Percentiles rank a stretch among this genome's conserved stretches.
Evolutionary conservation across 2,329 filamentous ascomycete genomes (phyloP).

Genomic region (Erysiphe pulchra): DNA sequence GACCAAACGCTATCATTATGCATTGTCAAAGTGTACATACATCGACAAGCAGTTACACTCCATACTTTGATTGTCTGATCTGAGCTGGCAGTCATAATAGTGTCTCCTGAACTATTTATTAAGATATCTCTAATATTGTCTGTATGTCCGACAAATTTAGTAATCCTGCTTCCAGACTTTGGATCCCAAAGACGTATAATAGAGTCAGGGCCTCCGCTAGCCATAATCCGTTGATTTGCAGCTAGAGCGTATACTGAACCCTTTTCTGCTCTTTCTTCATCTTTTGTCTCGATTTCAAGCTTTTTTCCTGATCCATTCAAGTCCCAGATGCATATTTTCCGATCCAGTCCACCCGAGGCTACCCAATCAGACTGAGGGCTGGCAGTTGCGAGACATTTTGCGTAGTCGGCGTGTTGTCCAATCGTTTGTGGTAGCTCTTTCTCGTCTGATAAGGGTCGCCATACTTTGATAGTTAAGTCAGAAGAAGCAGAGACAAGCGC

Average conservation of each 20-base stretch:
- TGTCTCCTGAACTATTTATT: constrained; percentile 69
- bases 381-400: constrained; percentile 76
- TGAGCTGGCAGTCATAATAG: constrained; percentile 77
- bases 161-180: constrained; percentile 66
- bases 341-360: constrained; percentile 77
- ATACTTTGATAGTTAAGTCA: constrained; percentile 47
- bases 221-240: constrained; percentile 55
- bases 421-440: constrained; percentile 49
- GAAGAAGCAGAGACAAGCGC: constrained; percentile 48
- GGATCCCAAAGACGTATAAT: constrained; percentile 84
- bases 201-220: constrained; percentile 82
- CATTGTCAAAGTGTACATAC: constrained; percentile 97
- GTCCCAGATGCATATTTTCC: constrained; percentile 85
- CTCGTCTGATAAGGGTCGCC: constrained; percentile 47
- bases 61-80: constrained; percentile 96
- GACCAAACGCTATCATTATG: constrained; percentile 98
- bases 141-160: constrained; percentile 89
- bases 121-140: constrained; percentile 83
- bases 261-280: constrained; percentile 67
- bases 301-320: constrained; percentile 66
- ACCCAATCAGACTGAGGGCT: constrained; percentile 53
- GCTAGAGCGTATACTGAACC: constrained; percentile 85
- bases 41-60: constrained; percentile 83
- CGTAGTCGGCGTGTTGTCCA: constrained; percentile 84
- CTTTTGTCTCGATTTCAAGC: constrained; percentile 61